Percentiles rank a stretch among this genome's conserved stretches.
Evolutionary conservation across 345 rosid species (phyloP).

Genomic region (Acer campestre): DNA sequence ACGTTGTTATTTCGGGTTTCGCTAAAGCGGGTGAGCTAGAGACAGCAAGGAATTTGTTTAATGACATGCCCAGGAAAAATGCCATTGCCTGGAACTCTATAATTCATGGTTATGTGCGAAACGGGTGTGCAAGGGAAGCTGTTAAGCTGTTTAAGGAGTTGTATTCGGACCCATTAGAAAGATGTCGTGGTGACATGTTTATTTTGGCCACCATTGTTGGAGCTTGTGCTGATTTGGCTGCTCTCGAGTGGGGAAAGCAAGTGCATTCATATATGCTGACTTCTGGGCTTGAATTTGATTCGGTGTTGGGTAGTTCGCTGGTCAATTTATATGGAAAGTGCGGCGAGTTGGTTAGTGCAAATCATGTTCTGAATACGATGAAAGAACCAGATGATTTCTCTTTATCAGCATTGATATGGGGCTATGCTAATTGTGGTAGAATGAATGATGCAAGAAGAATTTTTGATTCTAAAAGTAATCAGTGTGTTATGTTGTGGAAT

Average conservation of each 20-base stretch:
- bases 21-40: constrained; percentile 55
- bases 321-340: constrained; percentile 72
- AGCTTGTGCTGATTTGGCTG: constrained; percentile 63
- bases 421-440: constrained; percentile 63
- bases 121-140: constrained; percentile 55
- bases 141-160: constrained; percentile 55
- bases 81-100: constrained; percentile 56
- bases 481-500: constrained; percentile 67
- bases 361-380: constrained; percentile 41
- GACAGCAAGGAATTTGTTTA: constrained; percentile 56
- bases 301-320: constrained; percentile 60
- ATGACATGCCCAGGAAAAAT: constrained; percentile 68
- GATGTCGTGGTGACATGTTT: constrained; percentile 44
- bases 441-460: constrained; percentile 56
- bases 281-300: constrained; percentile 45
- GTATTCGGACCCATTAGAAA: constrained; percentile 34
- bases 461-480: constrained; percentile 42
- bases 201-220: constrained; percentile 61
- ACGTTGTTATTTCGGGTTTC: constrained; percentile 63
- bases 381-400: constrained; percentile 67
- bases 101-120: constrained; percentile 55
- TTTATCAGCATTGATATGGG: constrained; percentile 76
- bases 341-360: constrained; percentile 64
- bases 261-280: constrained; percentile 63
- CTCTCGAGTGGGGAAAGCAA: constrained; percentile 65